phyloP scores from a whole-genome alignment of 371 early-diverging fungal species.

The Rhizopus microsporus region DNA sequence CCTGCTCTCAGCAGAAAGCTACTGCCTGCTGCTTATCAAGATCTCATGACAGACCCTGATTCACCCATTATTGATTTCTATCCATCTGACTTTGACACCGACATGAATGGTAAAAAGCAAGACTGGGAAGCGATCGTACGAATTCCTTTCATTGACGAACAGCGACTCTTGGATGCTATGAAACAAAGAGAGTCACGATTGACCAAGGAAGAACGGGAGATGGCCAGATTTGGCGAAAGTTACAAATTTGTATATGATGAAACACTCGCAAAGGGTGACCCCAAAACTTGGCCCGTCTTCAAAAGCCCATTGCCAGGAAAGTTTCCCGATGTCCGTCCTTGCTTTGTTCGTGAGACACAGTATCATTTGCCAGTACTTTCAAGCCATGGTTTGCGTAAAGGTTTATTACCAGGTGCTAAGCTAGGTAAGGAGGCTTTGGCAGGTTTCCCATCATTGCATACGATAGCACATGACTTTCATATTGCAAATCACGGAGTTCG shows the following conservation, averaged over 20 bases:
- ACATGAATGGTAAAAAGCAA: conserved; percentile 98
- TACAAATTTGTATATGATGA: conserved; percentile 63
- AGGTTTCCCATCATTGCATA: conserved; percentile 90
- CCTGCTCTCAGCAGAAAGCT: conserved; percentile 84
- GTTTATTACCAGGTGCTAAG: conserved; percentile 67
- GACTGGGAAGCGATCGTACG: conserved; percentile 97
- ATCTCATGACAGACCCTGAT: conserved; percentile 80
- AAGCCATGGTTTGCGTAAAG: conserved; percentile 48
- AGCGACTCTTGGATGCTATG: conserved; percentile 84
- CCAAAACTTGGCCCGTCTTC: conserved; percentile 37
- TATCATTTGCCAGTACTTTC: conserved; percentile 52
- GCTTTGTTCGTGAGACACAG: conserved; percentile 46
- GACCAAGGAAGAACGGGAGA: conserved; percentile 65
- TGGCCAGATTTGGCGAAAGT: conserved; percentile 74
- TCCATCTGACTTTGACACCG: conserved; percentile 88
- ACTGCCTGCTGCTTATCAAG: conserved; percentile 79
- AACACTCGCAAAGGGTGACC: conserved; percentile 31
- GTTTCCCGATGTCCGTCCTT: conserved; percentile 70
- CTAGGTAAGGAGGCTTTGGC: conserved; percentile 73
- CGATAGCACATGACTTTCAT: conserved; percentile 68
- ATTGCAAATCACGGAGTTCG: conserved; percentile 78
- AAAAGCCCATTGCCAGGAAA: conserved; percentile 70
- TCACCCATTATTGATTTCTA: conserved; percentile 94
- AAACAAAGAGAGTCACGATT: conserved; percentile 64
- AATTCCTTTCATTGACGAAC: conserved; percentile 94